Evolutionary conservation across 495 filamentous ascomycete genomes (phyloP).

Genomic region (Penicillium daleae): DNA sequence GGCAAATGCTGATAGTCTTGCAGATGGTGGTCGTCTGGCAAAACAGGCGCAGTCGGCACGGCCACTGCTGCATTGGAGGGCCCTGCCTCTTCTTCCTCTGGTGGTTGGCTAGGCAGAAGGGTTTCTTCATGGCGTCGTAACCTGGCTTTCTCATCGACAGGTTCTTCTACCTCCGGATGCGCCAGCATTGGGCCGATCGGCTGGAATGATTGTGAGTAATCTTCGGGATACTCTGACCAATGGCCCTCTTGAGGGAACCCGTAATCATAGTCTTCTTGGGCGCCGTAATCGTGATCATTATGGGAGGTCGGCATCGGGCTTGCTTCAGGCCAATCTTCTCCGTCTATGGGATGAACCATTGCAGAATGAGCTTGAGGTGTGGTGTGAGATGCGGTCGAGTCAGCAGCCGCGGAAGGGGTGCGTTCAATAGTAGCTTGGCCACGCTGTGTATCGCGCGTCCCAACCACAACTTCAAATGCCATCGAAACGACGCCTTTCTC

Average conservation of each 20-base stretch:
- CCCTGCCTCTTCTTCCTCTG: constrained; percentile 50
- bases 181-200: constrained; percentile 45
- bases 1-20: constrained; percentile 44
- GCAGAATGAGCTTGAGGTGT: constrained; percentile 8
- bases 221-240: constrained; percentile 37
- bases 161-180: constrained; percentile 59
- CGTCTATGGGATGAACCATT: constrained; percentile 28
- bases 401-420: constrained; percentile 29
- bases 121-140: constrained; percentile 67
- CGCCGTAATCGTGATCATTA: constrained; percentile 37
- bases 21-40: constrained; percentile 45
- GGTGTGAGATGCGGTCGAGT: constrained; percentile 25
- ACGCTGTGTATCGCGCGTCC: constrained; percentile 77
- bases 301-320: constrained; percentile 31
- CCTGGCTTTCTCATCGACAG: constrained; percentile 69
- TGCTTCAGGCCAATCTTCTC: constrained; percentile 35
- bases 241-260: constrained; percentile 37
- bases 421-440: constrained; percentile 50
- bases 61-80: constrained; percentile 45
- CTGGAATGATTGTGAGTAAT: constrained; percentile 31
- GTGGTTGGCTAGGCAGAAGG: constrained; percentile 72
- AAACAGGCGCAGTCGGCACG: constrained; percentile 42
- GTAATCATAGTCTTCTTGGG: constrained; percentile 46
- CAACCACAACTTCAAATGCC: constrained; percentile 83
- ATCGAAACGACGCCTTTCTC: constrained; percentile 87